Evolutionary conservation across 495 filamentous ascomycete genomes (phyloP).

Genomic region (Neurospora sublineolata): DNA sequence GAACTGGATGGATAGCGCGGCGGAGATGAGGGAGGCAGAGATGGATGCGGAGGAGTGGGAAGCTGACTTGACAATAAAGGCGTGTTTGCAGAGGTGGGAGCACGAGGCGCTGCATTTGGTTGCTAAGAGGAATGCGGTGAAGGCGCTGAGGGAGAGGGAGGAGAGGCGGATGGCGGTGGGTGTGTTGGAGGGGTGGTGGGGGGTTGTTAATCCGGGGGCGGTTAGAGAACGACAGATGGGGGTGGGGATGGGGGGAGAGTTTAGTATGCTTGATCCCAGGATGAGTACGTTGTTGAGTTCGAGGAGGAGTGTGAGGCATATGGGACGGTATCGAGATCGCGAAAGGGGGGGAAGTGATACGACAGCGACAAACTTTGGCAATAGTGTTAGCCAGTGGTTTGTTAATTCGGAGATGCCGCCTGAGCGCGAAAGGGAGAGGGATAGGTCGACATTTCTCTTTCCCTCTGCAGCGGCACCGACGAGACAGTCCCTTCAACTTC

Average conservation of each 20-base stretch:
- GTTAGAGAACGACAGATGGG: background rate
- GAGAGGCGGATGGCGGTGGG: slow-evolving; percentile 9
- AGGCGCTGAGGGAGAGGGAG: slow-evolving; percentile 14
- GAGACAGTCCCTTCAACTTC: background rate
- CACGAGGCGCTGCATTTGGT: slow-evolving; percentile 18
- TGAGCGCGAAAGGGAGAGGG: background rate
- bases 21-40: slow-evolving; percentile 10
- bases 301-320: background rate
- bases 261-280: background rate
- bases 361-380: background rate
- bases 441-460: background rate
- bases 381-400: background rate
- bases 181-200: slow-evolving; percentile 18
- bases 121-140: slow-evolving; percentile 9
- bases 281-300: background rate
- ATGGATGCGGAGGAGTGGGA: slow-evolving; percentile 19
- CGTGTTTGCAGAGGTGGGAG: slow-evolving; percentile 17
- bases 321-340: background rate
- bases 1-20: slow-evolving; percentile 9
- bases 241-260: background rate
- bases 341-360: background rate
- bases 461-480: background rate
- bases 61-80: slow-evolving; percentile 5
- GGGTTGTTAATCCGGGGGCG: slow-evolving; percentile 10
- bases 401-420: background rate